Conservation (phyloP, 116 monocot genomes). For the Cymodocea nodosa region DNA sequence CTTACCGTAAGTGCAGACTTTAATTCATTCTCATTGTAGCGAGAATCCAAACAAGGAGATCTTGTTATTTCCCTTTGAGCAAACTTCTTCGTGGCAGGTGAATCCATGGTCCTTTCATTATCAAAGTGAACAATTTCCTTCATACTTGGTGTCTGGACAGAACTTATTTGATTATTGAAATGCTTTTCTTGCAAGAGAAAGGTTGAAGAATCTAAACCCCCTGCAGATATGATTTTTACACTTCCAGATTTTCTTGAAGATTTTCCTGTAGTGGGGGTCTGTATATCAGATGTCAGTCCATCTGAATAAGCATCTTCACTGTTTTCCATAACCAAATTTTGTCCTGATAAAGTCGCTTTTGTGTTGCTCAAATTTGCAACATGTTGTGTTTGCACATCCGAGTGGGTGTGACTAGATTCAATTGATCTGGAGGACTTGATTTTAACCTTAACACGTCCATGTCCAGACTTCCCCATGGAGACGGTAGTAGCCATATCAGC, state of each 20-base stretch:
- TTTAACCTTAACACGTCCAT: constrained; percentile 62
- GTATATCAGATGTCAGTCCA: constrained; percentile 40
- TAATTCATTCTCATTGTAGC: constrained; percentile 54
- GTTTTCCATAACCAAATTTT: constrained; percentile 25
- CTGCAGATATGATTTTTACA: constrained; percentile 77
- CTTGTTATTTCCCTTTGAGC: constrained; percentile 18
- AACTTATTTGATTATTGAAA: constrained; percentile 16
- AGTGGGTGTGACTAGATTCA: constrained; percentile 25
- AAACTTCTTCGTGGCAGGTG: constrained; percentile 17
- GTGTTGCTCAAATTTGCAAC: constrained; percentile 33
- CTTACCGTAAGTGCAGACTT: constrained; percentile 48
- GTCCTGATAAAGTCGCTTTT: constrained; percentile 14
- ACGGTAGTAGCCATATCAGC: constrained; percentile 15
- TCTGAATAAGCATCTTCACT: constrained; percentile 47
- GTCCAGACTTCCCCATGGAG: constrained; percentile 22
- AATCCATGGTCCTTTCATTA: constrained; percentile 22
- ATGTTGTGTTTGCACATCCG: constrained; percentile 37
- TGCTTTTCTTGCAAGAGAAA: constrained; percentile 16
- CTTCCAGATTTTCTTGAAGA: constrained; percentile 47
- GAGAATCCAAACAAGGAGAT: constrained; percentile 19
- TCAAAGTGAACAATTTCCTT: constrained; percentile 11
- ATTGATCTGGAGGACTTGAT: constrained; percentile 47
- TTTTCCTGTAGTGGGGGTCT: constrained; percentile 16
- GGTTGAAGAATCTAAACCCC: constrained; percentile 21
- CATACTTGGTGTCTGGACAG: constrained; percentile 11